These are phyloP conservation scores for Lactarius deliciosus DNA, from an alignment of 768 basidiomycete species.

Conservation along the genomic window DNA sequence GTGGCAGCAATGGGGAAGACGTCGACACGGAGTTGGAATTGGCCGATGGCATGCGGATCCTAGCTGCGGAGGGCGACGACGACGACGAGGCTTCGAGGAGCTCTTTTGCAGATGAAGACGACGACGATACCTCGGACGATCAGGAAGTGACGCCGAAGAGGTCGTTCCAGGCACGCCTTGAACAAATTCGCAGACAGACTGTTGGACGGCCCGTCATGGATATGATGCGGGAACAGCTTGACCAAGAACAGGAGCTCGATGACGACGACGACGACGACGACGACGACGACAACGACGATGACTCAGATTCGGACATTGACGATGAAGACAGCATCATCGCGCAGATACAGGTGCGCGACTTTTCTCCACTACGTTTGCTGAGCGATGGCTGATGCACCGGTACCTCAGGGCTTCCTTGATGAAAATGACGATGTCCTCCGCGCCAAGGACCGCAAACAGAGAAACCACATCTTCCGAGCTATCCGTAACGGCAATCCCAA, in stretches of 20 bases:
- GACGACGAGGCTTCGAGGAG: neutral
- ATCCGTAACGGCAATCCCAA: constrained; percentile 54
- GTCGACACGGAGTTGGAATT: constrained; percentile 29
- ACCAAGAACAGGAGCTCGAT: neutral
- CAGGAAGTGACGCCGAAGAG: constrained; percentile 40
- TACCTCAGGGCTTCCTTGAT: constrained; percentile 42
- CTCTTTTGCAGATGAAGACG: constrained; percentile 24
- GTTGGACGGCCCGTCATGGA: constrained; percentile 28
- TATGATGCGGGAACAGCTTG: constrained; percentile 27
- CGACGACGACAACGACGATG: too few relatives aligned
- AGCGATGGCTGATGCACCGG: neutral
- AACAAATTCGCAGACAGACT: constrained; percentile 35
- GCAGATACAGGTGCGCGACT: constrained; percentile 27
- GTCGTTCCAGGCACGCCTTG: constrained; percentile 40
- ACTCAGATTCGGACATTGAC: neutral
- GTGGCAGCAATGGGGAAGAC: constrained; percentile 10
- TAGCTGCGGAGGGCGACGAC: neutral
- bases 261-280: neutral
- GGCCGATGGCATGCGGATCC: constrained; percentile 21
- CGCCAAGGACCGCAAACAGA: constrained; percentile 46
- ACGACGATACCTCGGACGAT: constrained; percentile 37
- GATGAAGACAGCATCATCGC: constrained; percentile 40
- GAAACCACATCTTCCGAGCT: constrained; percentile 59
- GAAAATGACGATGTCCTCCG: constrained; percentile 52
- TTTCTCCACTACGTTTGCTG: constrained; percentile 16